Conservation (phyloP, 345 rosid species). For the Kandelia obovata region DNA sequence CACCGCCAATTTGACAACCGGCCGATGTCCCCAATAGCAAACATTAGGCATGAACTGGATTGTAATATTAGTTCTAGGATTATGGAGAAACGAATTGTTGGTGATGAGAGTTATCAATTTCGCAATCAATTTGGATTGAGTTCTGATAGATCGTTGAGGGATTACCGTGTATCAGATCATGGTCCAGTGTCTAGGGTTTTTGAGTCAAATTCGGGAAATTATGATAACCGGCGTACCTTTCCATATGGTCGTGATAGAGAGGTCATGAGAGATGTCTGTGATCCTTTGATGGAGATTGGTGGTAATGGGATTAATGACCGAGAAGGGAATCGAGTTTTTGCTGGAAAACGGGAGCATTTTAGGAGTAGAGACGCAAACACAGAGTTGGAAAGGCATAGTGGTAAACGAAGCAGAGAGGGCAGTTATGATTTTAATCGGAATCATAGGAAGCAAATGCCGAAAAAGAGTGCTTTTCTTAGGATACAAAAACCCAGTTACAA, state of each 20-base stretch:
- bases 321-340: slow-evolving; percentile 27
- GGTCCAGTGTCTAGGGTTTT: slow-evolving; percentile 21
- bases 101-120: slow-evolving; percentile 21
- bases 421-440: slow-evolving; percentile 43
- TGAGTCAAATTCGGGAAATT: slow-evolving; percentile 31
- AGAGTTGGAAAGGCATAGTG: slow-evolving; percentile 38
- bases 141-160: slow-evolving; percentile 46
- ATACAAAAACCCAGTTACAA: slow-evolving; percentile 51
- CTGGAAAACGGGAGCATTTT: slow-evolving; percentile 38
- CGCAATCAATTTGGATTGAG: slow-evolving; percentile 31
- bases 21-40: slow-evolving; percentile 34
- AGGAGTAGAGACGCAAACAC: slow-evolving; percentile 19
- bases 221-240: slow-evolving; percentile 27
- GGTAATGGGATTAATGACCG: slow-evolving; percentile 21
- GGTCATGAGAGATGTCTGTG: slow-evolving; percentile 17
- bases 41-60: slow-evolving; percentile 42
- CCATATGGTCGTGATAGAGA: slow-evolving; percentile 26
- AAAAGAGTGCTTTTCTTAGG: slow-evolving; percentile 86
- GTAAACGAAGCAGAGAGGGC: slow-evolving; percentile 49
- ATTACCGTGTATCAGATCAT: slow-evolving; percentile 22
- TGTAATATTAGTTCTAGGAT: slow-evolving; percentile 36
- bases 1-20: slow-evolving; percentile 36
- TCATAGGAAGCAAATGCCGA: slow-evolving; percentile 59
- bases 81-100: slow-evolving; percentile 32
- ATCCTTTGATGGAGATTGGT: slow-evolving; percentile 26